Percentiles rank a stretch among this genome's conserved stretches.
Conservation (phyloP, 1,284 basidiomycete species). For the Tetrapyrgos nigripes region DNA sequence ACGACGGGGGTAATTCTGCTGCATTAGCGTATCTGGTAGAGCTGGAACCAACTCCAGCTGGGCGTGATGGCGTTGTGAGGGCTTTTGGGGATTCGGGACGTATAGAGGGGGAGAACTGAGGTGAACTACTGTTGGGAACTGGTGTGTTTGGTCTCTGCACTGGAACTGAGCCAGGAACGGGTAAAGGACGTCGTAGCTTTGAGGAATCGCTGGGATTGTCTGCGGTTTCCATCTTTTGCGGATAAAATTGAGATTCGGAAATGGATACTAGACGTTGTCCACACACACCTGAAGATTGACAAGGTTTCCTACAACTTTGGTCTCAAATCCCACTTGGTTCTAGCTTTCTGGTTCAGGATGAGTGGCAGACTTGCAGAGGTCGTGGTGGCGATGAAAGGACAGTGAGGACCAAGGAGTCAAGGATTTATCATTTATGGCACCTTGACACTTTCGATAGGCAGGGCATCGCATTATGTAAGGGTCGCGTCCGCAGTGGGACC, state of each 20-base stretch:
- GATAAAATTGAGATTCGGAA: background rate
- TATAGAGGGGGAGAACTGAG: background rate
- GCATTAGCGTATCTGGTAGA: conserved; percentile 44
- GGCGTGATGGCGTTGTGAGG: conserved; percentile 43
- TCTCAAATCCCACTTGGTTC: no score
- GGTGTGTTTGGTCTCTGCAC: conserved; percentile 51
- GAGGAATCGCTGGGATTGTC: background rate
- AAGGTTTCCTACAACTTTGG: no score
- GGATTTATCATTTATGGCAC: no score
- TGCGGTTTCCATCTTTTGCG: background rate
- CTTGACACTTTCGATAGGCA: no score
- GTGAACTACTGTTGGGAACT: conserved; percentile 19
- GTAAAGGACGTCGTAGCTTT: conserved; percentile 25
- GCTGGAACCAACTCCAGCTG: conserved; percentile 45
- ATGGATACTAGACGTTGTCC: background rate
- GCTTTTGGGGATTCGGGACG: conserved; percentile 23
- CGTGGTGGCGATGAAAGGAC: no score
- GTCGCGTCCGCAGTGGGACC: no score
- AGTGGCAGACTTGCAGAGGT: no score
- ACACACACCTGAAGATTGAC: no score
- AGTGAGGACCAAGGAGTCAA: no score
- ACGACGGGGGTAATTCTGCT: conserved; percentile 37
- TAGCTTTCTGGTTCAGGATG: no score
- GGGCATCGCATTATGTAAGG: no score
- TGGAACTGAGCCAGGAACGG: conserved; percentile 42